Evolutionary conservation across 2,329 filamentous ascomycete genomes (phyloP).

Genomic region (Sclerotinia borealis): DNA sequence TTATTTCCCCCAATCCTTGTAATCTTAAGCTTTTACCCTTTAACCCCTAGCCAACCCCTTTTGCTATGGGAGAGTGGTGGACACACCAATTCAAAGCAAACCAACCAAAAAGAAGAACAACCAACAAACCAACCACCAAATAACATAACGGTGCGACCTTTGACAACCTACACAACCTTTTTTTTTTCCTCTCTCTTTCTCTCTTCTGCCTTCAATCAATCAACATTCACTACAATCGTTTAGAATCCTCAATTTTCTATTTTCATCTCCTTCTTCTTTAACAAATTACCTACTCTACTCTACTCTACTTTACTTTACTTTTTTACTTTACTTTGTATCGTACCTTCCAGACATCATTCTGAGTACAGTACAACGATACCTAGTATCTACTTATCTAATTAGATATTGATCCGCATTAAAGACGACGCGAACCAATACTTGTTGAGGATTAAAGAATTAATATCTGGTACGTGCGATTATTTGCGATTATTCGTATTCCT

Average conservation of each 20-base stretch:
- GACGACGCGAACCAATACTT: conserved; percentile 5
- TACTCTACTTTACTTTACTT: neutral
- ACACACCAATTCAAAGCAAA: too few species aligned
- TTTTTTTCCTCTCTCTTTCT: neutral
- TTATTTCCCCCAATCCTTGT: too few species aligned
- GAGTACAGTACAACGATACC: neutral
- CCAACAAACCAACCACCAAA: too few species aligned
- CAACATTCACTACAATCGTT: conserved; percentile 2
- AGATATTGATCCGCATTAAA: neutral
- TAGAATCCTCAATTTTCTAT: neutral
- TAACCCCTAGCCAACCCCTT: too few species aligned
- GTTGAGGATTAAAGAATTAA: conserved; percentile 5
- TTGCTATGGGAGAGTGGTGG: too few species aligned
- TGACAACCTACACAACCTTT: neutral
- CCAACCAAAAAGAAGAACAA: too few species aligned
- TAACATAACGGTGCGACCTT: neutral
- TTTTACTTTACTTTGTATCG: neutral
- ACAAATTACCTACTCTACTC: too few species aligned
- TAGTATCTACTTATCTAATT: neutral
- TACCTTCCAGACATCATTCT: neutral
- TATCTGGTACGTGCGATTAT: conserved; percentile 12
- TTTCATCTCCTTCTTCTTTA: neutral
- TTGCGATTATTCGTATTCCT: conserved; percentile 12
- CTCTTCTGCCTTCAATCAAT: neutral
- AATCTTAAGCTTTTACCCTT: too few species aligned